phyloP scores from a whole-genome alignment of 768 basidiomycete genomes.

The Mycena rebaudengoi region DNA sequence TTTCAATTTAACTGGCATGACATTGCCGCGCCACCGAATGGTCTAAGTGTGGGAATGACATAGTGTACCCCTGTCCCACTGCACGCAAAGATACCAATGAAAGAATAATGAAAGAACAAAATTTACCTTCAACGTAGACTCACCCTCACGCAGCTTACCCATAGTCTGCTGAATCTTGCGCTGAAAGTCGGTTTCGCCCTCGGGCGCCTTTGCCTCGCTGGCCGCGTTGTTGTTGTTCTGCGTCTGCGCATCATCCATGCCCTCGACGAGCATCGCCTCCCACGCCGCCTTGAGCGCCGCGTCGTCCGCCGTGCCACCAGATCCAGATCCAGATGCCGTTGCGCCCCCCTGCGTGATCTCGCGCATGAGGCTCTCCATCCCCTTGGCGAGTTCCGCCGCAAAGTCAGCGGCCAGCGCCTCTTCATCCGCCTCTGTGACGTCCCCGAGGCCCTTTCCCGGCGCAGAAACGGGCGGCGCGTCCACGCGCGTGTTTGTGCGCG shows the following conservation, averaged over 20 bases:
- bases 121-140: slow-evolving; percentile 53
- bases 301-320: slow-evolving; percentile 44
- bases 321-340: slow-evolving; percentile 35
- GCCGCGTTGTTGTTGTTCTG: slow-evolving; percentile 15
- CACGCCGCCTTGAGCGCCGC: slow-evolving; percentile 64
- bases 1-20: no score
- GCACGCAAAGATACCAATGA: no score
- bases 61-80: no score
- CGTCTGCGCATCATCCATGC: slow-evolving; percentile 51
- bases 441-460: slow-evolving; percentile 31
- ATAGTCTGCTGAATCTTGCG: slow-evolving; percentile 74
- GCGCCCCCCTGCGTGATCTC: slow-evolving; percentile 50
- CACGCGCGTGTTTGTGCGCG: slow-evolving; percentile 59
- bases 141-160: slow-evolving; percentile 76
- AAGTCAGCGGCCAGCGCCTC: slow-evolving; percentile 51
- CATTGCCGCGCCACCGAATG: no score
- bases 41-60: no score
- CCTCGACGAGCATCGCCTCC: slow-evolving; percentile 77
- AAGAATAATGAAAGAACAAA: background rate
- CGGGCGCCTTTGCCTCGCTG: slow-evolving; percentile 26
- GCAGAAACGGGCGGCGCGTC: slow-evolving; percentile 51
- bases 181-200: slow-evolving; percentile 59
- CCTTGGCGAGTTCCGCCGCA: slow-evolving; percentile 54
- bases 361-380: slow-evolving; percentile 60
- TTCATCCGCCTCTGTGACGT: slow-evolving; percentile 46